Evolutionary conservation across 176 grass and related monocot genomes (phyloP).

Genomic region (Triticum urartu): DNA sequence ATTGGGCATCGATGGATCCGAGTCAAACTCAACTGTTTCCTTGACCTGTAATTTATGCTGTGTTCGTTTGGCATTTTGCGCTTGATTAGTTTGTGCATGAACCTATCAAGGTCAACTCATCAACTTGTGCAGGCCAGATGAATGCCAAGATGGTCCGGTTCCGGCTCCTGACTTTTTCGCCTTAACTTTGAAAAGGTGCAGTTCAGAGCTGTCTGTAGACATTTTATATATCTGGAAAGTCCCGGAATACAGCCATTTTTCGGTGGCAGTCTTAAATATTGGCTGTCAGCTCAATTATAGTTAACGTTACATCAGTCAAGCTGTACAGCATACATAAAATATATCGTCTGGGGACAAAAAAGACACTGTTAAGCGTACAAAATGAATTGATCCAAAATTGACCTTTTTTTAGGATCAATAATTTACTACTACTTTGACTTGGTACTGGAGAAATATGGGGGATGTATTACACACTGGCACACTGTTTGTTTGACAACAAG

Average conservation of each 20-base stretch:
- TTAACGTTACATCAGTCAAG: constrained; percentile 27
- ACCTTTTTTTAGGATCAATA: neutral
- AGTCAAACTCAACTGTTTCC: constrained; percentile 36
- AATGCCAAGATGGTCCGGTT: neutral
- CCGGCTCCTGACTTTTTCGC: constrained; percentile 1
- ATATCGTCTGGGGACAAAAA: neutral
- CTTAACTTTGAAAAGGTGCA: constrained; percentile 17
- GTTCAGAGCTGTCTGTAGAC: neutral
- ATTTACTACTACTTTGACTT: constrained; percentile 22
- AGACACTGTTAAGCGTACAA: neutral
- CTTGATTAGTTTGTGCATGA: neutral
- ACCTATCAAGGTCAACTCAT: constrained; percentile 22
- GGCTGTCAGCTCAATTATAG: neutral
- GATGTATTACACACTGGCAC: no score
- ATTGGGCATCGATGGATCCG: neutral
- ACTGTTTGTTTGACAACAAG: constrained; percentile 19
- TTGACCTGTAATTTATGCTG: constrained; percentile 21
- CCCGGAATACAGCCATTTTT: neutral
- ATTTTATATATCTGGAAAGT: neutral
- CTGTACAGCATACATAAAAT: neutral
- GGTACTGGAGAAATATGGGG: neutral
- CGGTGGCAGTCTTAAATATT: neutral
- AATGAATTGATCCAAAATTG: neutral
- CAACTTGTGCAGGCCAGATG: constrained; percentile 9
- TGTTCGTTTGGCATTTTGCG: constrained; percentile 3